These are phyloP conservation scores for Collariella sp. DNA, from an alignment of 495 filamentous ascomycete genomes.

Conservation along the genomic window DNA sequence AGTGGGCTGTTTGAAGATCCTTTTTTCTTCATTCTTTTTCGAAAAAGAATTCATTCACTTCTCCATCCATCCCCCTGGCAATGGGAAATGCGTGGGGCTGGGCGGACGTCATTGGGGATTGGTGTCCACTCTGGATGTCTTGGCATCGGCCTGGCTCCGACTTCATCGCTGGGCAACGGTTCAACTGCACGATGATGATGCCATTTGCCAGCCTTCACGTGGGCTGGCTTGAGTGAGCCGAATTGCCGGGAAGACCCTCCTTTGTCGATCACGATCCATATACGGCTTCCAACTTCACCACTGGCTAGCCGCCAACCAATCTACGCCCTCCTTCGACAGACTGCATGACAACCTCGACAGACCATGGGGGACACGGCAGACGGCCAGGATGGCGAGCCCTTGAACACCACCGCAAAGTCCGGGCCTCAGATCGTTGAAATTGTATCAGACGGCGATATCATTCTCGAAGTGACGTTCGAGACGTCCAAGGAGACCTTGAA, in stretches of 20 bases:
- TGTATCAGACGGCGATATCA: constrained; percentile 43
- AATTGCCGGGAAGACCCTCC: too few species aligned
- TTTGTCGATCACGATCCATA: too few species aligned
- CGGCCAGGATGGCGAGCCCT: constrained; percentile 11
- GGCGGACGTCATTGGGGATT: constrained; percentile 7
- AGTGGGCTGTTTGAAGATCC: too few species aligned
- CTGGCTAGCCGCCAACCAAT: too few species aligned
- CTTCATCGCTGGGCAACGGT: too few species aligned
- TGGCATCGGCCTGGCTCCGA: background rate
- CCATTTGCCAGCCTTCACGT: background rate
- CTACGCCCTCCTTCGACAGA: background rate
- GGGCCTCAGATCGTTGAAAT: constrained; percentile 34
- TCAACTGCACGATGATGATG: background rate
- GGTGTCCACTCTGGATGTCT: background rate
- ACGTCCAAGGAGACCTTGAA: constrained; percentile 39
- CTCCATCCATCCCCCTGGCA: too few species aligned
- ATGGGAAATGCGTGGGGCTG: too few species aligned
- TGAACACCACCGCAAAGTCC: background rate
- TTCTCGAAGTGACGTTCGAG: constrained; percentile 48
- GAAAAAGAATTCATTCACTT: too few species aligned
- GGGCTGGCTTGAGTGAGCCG: too few species aligned
- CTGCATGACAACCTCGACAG: constrained; percentile 1
- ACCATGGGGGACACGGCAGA: constrained; percentile 19
- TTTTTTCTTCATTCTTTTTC: too few species aligned
- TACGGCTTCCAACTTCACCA: too few species aligned